These are phyloP conservation scores for Penicillium canescens DNA, from an alignment of 495 filamentous ascomycete genomes.

Conservation along the genomic window DNA sequence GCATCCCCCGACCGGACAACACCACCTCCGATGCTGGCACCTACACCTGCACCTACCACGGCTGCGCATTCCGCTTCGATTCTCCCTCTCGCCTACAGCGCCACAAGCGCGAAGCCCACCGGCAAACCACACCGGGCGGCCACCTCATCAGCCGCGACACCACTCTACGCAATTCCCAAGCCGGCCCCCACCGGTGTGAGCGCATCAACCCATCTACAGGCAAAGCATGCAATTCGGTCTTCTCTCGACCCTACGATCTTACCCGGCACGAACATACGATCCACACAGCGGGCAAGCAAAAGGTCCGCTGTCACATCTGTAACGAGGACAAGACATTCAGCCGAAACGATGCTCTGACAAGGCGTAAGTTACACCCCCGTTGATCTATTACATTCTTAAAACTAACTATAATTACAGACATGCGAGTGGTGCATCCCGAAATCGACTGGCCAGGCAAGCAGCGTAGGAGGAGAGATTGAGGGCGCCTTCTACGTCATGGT, in stretches of 20 bases:
- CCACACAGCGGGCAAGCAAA: constrained; percentile 90
- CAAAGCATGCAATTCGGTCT: constrained; percentile 94
- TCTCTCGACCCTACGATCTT: constrained; percentile 97
- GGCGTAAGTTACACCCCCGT: constrained; percentile 39
- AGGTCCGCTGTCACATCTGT: constrained; percentile 92
- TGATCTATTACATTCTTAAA: neutral
- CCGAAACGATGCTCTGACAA: constrained; percentile 85
- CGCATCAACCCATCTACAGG: constrained; percentile 93
- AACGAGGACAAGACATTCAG: constrained; percentile 98
- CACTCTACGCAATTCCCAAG: constrained; percentile 72
- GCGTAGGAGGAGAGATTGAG: constrained; percentile 40
- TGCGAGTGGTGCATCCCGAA: constrained; percentile 87
- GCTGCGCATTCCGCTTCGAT: constrained; percentile 85
- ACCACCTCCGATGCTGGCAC: constrained; percentile 78
- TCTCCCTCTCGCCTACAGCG: constrained; percentile 84
- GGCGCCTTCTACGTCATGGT: constrained; percentile 6
- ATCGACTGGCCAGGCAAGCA: constrained; percentile 76
- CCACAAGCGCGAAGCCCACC: constrained; percentile 93
- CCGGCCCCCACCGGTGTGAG: constrained; percentile 86
- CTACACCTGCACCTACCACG: constrained; percentile 94
- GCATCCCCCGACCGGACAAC: constrained; percentile 55
- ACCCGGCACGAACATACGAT: constrained; percentile 98
- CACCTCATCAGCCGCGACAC: constrained; percentile 46
- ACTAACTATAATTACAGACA: constrained; percentile 44
- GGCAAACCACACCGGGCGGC: constrained; percentile 56